phyloP scores from a whole-genome alignment of 345 rosid genomes.

The Syzygium aqueum region DNA sequence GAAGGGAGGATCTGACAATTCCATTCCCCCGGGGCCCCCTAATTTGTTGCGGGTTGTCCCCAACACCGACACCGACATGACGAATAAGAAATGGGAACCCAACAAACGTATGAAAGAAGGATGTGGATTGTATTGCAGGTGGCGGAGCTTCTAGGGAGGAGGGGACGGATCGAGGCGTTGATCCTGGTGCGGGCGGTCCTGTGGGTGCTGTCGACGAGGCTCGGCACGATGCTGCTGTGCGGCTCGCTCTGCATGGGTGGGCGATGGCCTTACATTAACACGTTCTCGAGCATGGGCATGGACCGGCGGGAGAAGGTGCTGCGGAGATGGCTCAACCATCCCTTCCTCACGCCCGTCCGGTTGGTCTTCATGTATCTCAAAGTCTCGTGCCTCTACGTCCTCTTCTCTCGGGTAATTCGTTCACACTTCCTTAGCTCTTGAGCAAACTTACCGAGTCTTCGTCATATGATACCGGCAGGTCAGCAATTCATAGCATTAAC shows the following conservation, averaged over 20 bases:
- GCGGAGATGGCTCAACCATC: constrained; percentile 34
- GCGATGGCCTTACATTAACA: constrained; percentile 43
- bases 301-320: constrained; percentile 54
- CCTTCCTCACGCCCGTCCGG: constrained; percentile 42
- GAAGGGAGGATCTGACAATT: no score
- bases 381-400: constrained; percentile 25
- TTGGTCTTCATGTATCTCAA: constrained; percentile 35
- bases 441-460: not conserved
- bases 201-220: constrained; percentile 41
- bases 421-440: not conserved
- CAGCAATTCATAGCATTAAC: not conserved
- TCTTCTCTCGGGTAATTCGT: constrained; percentile 41
- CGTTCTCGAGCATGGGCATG: constrained; percentile 31
- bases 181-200: constrained; percentile 32
- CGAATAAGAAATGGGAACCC: not conserved
- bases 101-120: not conserved
- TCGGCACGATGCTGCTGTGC: constrained; percentile 64
- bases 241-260: constrained; percentile 38
- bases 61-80: not conserved
- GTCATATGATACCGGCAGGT: not conserved
- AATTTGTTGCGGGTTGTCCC: not conserved
- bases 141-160: constrained; percentile 24
- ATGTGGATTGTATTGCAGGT: constrained; percentile 6
- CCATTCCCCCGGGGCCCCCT: no score
- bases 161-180: constrained; percentile 16